These are phyloP conservation scores for Macaranga tanarius DNA, from an alignment of 441 rosid species.

Conservation along the genomic window DNA sequence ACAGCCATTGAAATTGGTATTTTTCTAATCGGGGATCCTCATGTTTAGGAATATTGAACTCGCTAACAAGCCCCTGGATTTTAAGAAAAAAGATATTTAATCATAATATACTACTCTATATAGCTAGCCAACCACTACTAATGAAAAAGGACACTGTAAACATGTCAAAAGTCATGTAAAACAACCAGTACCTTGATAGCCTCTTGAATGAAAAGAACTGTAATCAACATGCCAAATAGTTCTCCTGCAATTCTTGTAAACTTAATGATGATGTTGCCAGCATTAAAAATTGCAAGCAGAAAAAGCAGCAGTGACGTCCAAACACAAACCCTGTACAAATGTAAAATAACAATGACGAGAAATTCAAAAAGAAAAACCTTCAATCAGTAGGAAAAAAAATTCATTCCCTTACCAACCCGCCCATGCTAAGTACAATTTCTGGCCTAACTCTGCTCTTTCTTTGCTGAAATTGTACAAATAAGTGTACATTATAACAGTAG, in stretches of 20 bases:
- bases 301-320: conserved; percentile 72
- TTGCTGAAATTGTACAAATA: conserved; percentile 72
- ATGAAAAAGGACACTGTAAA: not conserved
- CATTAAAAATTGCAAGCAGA: conserved; percentile 67
- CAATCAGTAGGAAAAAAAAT: not conserved
- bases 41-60: conserved; percentile 56
- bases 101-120: not conserved
- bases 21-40: conserved; percentile 48
- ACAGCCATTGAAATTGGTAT: conserved; percentile 68
- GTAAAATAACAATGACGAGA: conserved; percentile 4
- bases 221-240: conserved; percentile 83
- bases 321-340: conserved; percentile 69
- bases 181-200: conserved; percentile 63
- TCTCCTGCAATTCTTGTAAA: conserved; percentile 90
- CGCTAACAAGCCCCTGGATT: conserved; percentile 67
- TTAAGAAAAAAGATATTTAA: conserved; percentile 6
- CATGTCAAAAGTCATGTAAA: not conserved
- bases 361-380: not conserved
- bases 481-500: conserved; percentile 88
- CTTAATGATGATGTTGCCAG: conserved; percentile 56
- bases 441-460: conserved; percentile 59
- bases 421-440: conserved; percentile 73
- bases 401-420: conserved; percentile 59
- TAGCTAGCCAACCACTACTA: not conserved
- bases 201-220: conserved; percentile 84